phyloP scores from a whole-genome alignment of 129 eudicot genomes.

The Tanacetum coccineum region DNA sequence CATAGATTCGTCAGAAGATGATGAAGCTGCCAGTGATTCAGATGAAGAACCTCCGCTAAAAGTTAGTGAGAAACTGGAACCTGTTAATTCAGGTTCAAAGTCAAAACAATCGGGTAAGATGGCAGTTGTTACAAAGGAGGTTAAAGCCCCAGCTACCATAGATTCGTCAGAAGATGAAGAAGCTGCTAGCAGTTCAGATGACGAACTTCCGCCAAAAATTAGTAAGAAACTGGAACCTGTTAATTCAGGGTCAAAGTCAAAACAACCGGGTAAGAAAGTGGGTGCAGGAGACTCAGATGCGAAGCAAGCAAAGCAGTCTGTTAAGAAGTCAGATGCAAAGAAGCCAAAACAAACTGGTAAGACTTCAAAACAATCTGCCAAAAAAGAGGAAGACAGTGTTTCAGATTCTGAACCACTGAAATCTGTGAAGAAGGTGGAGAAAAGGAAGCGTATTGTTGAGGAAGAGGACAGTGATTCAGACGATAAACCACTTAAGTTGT shows the following conservation, averaged over 20 bases:
- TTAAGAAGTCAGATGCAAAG: conserved; percentile 47
- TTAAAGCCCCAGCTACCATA: conserved; percentile 18
- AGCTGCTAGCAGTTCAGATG: conserved; percentile 35
- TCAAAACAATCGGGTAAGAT: conserved; percentile 38
- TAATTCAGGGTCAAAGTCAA: not conserved
- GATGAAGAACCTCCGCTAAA: conserved; percentile 27
- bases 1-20: conserved; percentile 36
- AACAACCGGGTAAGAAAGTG: too few relatives aligned
- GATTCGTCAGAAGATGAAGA: conserved; percentile 44
- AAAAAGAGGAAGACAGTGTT: conserved; percentile 42
- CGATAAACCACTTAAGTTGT: conserved; percentile 29
- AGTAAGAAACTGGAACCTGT: not conserved
- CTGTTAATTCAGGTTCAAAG: not conserved
- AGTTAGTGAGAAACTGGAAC: not conserved
- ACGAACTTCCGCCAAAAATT: conserved; percentile 15
- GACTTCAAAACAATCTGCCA: conserved; percentile 32
- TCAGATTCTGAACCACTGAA: conserved; percentile 37
- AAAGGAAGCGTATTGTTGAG: conserved; percentile 26
- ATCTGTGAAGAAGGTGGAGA: conserved; percentile 36
- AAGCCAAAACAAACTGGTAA: conserved; percentile 35
- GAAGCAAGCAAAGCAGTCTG: conserved; percentile 31
- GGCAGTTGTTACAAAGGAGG: conserved; percentile 30
- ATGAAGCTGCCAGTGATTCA: conserved; percentile 30
- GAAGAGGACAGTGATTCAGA: conserved; percentile 52
- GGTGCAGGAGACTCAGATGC: conserved; percentile 26